phyloP scores from a whole-genome alignment of 176 grass and related monocot genomes.

The Oryza longistaminata region DNA sequence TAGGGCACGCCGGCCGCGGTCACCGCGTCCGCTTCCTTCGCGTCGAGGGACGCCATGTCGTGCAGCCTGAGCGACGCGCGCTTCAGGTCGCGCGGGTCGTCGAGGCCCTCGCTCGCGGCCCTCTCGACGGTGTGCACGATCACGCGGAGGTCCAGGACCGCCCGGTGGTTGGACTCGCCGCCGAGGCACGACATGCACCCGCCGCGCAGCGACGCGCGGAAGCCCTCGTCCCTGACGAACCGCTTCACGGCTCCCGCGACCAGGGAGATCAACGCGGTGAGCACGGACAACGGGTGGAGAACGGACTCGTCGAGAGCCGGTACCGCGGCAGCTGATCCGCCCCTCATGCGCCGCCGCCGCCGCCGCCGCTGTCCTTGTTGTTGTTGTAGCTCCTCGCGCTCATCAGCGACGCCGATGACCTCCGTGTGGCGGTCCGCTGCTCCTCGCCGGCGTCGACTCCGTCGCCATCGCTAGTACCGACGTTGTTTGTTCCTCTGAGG shows the following conservation, averaged over 20 bases:
- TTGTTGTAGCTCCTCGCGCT: conserved; percentile 13
- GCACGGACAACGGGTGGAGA: no score
- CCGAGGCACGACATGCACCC: conserved; percentile 47
- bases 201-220: conserved; percentile 39
- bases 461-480: not conserved
- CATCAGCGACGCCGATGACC: conserved; percentile 30
- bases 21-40: conserved; percentile 26
- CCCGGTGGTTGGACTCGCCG: conserved; percentile 40
- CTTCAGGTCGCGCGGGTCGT: conserved; percentile 49
- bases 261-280: conserved; percentile 53
- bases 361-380: not conserved
- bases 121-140: conserved; percentile 50
- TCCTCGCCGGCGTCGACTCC: not conserved
- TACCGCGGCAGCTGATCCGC: not conserved
- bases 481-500: not conserved
- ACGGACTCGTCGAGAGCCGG: conserved; percentile 57
- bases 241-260: conserved; percentile 29
- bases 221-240: conserved; percentile 33
- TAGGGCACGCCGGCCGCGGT: conserved; percentile 20
- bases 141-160: conserved; percentile 50
- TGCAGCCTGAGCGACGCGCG: conserved; percentile 44
- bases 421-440: not conserved
- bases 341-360: not conserved
- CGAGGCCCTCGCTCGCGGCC: conserved; percentile 15
- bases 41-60: not conserved